Base-by-base conservation (phyloP, 2,329 filamentous ascomycete species). In the Fonsecaea pedrosoi region DNA sequence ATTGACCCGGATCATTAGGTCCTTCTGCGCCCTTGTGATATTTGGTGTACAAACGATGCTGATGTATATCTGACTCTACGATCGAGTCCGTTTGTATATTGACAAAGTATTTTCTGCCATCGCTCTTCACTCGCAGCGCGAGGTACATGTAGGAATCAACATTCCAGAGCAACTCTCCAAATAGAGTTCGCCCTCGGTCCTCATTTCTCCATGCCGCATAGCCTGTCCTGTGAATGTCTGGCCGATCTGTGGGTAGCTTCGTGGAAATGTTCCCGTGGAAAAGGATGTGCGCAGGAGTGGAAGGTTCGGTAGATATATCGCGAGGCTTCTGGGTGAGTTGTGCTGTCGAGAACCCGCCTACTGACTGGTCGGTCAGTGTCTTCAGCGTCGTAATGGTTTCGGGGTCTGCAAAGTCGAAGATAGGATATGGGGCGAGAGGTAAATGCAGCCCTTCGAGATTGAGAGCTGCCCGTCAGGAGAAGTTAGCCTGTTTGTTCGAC, bases 1-100 rank as follows among this genome's bases (percentile, higher is more conserved):
- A 99, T 74, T 94, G 86, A 0, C 93, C 93, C 0, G 91, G 89
- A 8, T 87, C 86, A 35, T 66, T 53, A 13, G 66, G 57, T 42
- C 70, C 66, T 42, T 64, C 64, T n/a, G 72, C 68, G 18, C 71
- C 72, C 48, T 70, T 77, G 69, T 82, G 80, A 57, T 82, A 78
- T 58, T 76, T 77, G 15, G 81, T 82, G 72, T 82, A 96, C 4
- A 99, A 80, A 58, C 95, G 85, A 78, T 99, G 95, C 78, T 99
- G 95, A 78, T 98, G 95, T 70, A 99, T 84, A 77, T 99, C 95
- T n/a, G 93, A 94, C 10, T 92, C 91, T 56, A 97, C 92, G 63
- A 99, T 89, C 1, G 91, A 92, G 76, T 99, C 94, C 2, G 94
- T 97, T 82, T 98, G 95, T 15, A 99, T 82, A 78, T 99, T 99